Conservation (phyloP, 441 rosid species). For the Biscutella auriculata region DNA sequence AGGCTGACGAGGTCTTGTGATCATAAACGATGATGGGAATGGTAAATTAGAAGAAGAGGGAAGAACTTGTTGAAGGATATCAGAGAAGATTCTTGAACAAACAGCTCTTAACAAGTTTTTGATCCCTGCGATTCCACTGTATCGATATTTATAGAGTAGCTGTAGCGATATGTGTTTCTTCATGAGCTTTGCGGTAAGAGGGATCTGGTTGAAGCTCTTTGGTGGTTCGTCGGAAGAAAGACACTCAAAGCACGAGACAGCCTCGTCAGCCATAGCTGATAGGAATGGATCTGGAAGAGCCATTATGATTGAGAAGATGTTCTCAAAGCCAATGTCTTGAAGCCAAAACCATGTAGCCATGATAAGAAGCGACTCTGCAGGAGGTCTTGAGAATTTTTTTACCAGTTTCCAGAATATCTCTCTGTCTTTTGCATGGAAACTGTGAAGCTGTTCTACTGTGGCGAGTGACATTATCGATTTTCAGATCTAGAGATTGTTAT, state of each 20-base stretch:
- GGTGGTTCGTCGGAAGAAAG: constrained; percentile 13
- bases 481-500: too few species aligned
- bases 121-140: constrained; percentile 35
- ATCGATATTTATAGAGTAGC: constrained; percentile 27
- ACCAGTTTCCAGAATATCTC: constrained; percentile 38
- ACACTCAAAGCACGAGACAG: constrained; percentile 20
- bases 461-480: constrained; percentile 14
- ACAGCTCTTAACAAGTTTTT: constrained; percentile 19
- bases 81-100: constrained; percentile 38
- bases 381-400: constrained; percentile 18
- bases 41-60: background rate
- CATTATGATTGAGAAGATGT: constrained; percentile 21
- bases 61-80: constrained; percentile 28
- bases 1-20: constrained; percentile 6
- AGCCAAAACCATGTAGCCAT: constrained; percentile 64
- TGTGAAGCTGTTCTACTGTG: constrained; percentile 27
- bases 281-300: constrained; percentile 1
- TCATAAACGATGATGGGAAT: background rate
- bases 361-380: constrained; percentile 37
- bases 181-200: constrained; percentile 27
- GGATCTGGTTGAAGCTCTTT: constrained; percentile 5
- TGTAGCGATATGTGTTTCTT: constrained; percentile 18
- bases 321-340: constrained; percentile 38
- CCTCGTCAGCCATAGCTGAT: constrained; percentile 30
- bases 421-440: constrained; percentile 39